phyloP scores from a whole-genome alignment of 306 rosid genomes.

The Corylus heterophylla region DNA sequence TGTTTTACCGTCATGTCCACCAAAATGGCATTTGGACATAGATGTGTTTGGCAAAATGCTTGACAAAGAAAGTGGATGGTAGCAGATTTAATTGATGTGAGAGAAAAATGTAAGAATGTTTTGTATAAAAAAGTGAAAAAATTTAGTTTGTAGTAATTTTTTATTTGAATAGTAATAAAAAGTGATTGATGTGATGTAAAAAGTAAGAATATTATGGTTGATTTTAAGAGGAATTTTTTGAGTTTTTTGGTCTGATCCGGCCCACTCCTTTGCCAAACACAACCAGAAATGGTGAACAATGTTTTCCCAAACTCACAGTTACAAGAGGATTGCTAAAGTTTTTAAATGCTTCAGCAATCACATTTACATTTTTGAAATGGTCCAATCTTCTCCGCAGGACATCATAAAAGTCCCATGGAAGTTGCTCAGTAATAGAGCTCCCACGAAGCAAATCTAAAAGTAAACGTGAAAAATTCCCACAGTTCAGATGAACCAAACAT shows the following conservation, averaged over 20 bases:
- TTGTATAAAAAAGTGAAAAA: no score
- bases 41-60: no score
- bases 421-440: constrained; percentile 12
- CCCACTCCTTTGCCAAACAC: no score
- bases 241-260: no score
- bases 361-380: constrained; percentile 7
- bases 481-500: constrained; percentile 48
- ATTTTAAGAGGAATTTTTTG: no score
- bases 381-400: constrained; percentile 28
- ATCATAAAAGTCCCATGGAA: constrained; percentile 22
- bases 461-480: constrained; percentile 23
- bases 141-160: no score
- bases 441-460: constrained; percentile 27
- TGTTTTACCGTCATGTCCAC: constrained; percentile 34
- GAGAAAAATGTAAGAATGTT: no score
- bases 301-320: constrained; percentile 30
- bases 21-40: constrained; percentile 37
- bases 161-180: no score
- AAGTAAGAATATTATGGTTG: no score
- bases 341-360: constrained; percentile 49
- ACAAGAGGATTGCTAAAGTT: constrained; percentile 51
- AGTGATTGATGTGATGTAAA: no score
- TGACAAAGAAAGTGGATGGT: no score
- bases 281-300: neutral
- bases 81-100: no score